Conservation (phyloP, 768 basidiomycete genomes). For the Trametes cingulata region DNA sequence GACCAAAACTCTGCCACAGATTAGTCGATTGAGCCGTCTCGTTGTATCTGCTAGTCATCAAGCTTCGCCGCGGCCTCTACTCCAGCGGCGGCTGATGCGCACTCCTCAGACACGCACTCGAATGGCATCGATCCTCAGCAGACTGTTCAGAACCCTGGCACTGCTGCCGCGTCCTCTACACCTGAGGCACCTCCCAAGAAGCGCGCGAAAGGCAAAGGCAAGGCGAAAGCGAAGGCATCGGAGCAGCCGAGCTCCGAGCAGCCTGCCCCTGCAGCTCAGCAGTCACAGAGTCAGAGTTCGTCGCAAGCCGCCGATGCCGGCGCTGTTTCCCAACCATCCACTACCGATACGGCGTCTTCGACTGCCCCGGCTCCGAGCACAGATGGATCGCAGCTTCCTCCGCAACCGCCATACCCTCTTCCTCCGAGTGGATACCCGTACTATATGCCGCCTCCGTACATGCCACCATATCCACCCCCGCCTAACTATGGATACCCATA, state of each 20-base stretch:
- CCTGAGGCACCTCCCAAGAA: neutral
- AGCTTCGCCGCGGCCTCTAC: neutral
- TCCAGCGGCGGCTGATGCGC: neutral
- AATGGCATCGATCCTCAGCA: neutral
- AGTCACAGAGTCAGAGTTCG: neutral
- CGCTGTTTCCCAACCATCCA: too few relatives aligned
- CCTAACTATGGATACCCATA: slow-evolving; percentile 15
- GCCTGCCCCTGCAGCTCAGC: neutral
- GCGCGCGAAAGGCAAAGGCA: slow-evolving; percentile 10
- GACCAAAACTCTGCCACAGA: too few relatives aligned
- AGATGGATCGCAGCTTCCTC: neutral
- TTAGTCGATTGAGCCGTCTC: neutral
- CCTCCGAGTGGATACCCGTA: slow-evolving; percentile 35
- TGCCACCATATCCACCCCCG: slow-evolving; percentile 27
- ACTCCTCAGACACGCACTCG: neutral
- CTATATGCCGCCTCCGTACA: slow-evolving; percentile 40
- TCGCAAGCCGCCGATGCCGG: neutral
- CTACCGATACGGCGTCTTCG: neutral
- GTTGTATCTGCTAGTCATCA: neutral
- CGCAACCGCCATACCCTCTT: slow-evolving; percentile 22
- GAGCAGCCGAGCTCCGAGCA: neutral
- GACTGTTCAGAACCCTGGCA: neutral
- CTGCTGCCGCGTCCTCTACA: neutral
- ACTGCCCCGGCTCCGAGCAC: neutral
- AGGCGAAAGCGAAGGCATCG: neutral